These are phyloP conservation scores for Cystobasidiaceae sp. DNA, from an alignment of 1,284 basidiomycete genomes.

Conservation along the genomic window DNA sequence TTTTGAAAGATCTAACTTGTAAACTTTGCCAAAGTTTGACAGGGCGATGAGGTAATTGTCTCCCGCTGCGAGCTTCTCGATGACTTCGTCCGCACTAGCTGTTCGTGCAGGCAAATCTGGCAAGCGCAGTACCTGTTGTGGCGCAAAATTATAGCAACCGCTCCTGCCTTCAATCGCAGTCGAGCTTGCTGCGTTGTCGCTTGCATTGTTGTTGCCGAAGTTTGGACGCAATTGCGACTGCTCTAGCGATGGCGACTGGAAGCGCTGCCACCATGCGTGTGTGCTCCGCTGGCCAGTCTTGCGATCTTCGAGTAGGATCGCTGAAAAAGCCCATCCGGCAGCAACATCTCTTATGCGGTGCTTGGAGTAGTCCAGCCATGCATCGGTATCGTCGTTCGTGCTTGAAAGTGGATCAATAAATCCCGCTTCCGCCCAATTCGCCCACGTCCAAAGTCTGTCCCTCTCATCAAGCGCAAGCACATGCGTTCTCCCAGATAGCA, in stretches of 20 bases:
- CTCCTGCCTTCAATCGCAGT: conserved; percentile 7
- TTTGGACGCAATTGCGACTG: background rate
- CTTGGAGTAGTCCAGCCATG: background rate
- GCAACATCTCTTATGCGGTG: conserved; percentile 5
- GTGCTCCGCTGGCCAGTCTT: conserved; percentile 7
- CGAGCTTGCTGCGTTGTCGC: conserved; percentile 1
- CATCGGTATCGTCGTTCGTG: background rate
- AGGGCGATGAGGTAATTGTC: conserved; percentile 39
- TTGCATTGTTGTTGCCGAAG: background rate
- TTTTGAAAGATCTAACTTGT: conserved; percentile 35
- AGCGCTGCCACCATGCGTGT: conserved; percentile 35
- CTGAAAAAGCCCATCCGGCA: conserved; percentile 36
- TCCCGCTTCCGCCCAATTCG: conserved; percentile 27
- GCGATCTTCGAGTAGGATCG: conserved; percentile 26
- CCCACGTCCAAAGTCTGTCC: conserved; percentile 32
- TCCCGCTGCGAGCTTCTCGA: conserved; percentile 36
- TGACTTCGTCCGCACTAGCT: conserved; percentile 7
- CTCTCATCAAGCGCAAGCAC: conserved; percentile 33
- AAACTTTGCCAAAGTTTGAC: conserved; percentile 28
- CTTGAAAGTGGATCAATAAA: background rate
- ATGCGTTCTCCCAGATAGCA: conserved; percentile 35
- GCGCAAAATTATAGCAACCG: conserved; percentile 31
- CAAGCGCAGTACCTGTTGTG: conserved; percentile 18
- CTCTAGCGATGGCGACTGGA: background rate
- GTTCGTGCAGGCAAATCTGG: background rate